Evolutionary conservation across 208 protist species (phyloP), one percentile per base, ranked within the genome.

Genomic region (Chromosphaera perkinsii): DNA sequence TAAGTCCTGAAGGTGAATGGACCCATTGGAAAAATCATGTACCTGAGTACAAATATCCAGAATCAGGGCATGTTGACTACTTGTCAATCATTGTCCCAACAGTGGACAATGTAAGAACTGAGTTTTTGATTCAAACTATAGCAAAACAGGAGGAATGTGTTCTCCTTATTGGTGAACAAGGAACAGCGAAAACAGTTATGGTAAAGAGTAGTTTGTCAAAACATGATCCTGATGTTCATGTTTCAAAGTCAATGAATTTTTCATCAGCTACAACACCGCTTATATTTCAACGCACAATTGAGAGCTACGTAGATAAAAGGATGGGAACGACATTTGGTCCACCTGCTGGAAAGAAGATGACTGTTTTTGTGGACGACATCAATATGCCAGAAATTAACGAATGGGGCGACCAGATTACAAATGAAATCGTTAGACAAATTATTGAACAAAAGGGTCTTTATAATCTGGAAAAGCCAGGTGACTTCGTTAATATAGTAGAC

Each of bases 331-430:
- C 96, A 10, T 81, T 97, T 59, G 71, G 83, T 31, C 93, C 93
- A 17, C 82, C 81, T 32, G 83, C 84, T 3, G 78, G 80, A 49
- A 96, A 95, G 77, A 85, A 86, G 74, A 82, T 99, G 20, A 85
- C 99, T 0, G 76, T 99, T 26, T 98, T 99, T 73, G 99, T 95
- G 80, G 96, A 99, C 81, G 96, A 99, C 78, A 92, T 98, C 76
- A 98, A 98, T 73, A 81, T 98, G 48, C 96, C 96, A 1, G 83
- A 84, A 5, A 56, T 85, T 4, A 94, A 99, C 75, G 83, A 83
- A 51, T 99, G 98, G 78, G 96, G 95, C 51, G 99, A 96, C 40
- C 95, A 98, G 81, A 73, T 87, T 14, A 93, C 97, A 20, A 88
- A 98, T 43, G 87, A 96, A 51, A 90, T 99, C 26, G 75, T 99